These are phyloP conservation scores for Aureobasidium sp. DNA, from an alignment of 2,329 filamentous ascomycete genomes.

Conservation along the genomic window DNA sequence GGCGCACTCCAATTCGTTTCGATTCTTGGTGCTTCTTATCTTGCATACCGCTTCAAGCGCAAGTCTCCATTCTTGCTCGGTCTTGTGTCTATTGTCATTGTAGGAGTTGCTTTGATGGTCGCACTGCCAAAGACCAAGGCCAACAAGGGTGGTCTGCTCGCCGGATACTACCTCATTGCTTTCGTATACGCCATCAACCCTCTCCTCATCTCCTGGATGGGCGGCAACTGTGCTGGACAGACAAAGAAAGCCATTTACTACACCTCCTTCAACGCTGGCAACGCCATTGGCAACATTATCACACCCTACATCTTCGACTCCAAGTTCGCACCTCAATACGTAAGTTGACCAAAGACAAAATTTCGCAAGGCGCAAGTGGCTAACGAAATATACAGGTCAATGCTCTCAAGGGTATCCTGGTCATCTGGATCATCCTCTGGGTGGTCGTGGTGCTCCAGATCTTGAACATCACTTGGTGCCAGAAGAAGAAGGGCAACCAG, in stretches of 20 bases:
- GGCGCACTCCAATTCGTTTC: slow-evolving; percentile 15
- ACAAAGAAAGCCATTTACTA: slow-evolving; percentile 18
- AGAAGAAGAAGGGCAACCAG: slow-evolving; percentile 17
- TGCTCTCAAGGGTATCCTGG: slow-evolving; percentile 15
- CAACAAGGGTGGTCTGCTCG: slow-evolving; percentile 16
- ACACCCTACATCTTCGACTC: slow-evolving; percentile 17
- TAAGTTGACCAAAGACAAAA: not conserved
- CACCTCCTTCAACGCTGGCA: slow-evolving; percentile 15
- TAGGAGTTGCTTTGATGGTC: slow-evolving; percentile 16
- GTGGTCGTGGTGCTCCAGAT: slow-evolving; percentile 2
- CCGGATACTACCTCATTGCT: slow-evolving; percentile 16
- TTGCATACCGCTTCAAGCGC: slow-evolving; percentile 17
- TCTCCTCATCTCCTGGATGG: slow-evolving; percentile 16
- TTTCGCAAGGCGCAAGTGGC: not conserved
- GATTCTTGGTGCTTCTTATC: slow-evolving; percentile 14
- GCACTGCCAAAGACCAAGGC: slow-evolving; percentile 16
- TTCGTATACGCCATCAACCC: slow-evolving; percentile 17
- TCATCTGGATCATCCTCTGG: slow-evolving; percentile 16
- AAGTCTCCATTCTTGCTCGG: slow-evolving; percentile 17
- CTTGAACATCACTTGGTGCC: not conserved
- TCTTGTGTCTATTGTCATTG: slow-evolving; percentile 15
- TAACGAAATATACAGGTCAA: slow-evolving; percentile 1
- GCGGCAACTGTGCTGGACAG: slow-evolving; percentile 16
- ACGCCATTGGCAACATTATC: slow-evolving; percentile 17
- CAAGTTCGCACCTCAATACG: slow-evolving; percentile 17